These are phyloP conservation scores for Anisodus tanguticus DNA, from an alignment of 257 asterid genomes.

Conservation along the genomic window DNA sequence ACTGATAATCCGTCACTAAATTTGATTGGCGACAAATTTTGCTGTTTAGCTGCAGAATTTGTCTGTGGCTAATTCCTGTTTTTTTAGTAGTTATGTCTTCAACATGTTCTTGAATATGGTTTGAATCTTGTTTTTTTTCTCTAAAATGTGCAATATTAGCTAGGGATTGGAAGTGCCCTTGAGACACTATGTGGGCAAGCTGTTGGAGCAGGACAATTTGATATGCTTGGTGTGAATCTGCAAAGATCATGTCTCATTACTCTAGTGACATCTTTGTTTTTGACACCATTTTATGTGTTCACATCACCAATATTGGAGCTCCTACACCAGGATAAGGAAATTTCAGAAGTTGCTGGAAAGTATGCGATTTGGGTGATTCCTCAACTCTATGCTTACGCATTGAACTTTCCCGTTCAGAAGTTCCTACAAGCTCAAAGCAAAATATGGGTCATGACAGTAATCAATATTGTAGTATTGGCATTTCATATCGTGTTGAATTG, in stretches of 20 bases:
- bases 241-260: constrained; percentile 81
- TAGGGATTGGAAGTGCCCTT: constrained; percentile 95
- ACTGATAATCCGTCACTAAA: too few relatives aligned
- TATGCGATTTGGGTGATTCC: constrained; percentile 74
- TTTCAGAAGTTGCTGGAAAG: constrained; percentile 69
- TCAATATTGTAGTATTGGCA: constrained; percentile 54
- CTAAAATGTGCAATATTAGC: constrained; percentile 46
- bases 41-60: too few relatives aligned
- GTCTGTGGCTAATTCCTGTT: too few relatives aligned
- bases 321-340: constrained; percentile 50
- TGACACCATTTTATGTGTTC: constrained; percentile 67
- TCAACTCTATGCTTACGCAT: constrained; percentile 74
- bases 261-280: constrained; percentile 48
- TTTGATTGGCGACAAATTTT: too few relatives aligned
- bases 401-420: constrained; percentile 78
- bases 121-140: not conserved
- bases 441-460: constrained; percentile 79
- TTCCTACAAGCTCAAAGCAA: constrained; percentile 88
- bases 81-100: not conserved
- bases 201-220: constrained; percentile 68
- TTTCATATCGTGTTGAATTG: constrained; percentile 74
- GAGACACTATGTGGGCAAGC: constrained; percentile 95
- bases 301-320: constrained; percentile 55
- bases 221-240: constrained; percentile 73
- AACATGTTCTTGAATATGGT: not conserved